Percentiles rank a stretch among this genome's conserved stretches.
Conservation (phyloP, 2,329 filamentous ascomycete species). For the Colletotrichum coccodes region DNA sequence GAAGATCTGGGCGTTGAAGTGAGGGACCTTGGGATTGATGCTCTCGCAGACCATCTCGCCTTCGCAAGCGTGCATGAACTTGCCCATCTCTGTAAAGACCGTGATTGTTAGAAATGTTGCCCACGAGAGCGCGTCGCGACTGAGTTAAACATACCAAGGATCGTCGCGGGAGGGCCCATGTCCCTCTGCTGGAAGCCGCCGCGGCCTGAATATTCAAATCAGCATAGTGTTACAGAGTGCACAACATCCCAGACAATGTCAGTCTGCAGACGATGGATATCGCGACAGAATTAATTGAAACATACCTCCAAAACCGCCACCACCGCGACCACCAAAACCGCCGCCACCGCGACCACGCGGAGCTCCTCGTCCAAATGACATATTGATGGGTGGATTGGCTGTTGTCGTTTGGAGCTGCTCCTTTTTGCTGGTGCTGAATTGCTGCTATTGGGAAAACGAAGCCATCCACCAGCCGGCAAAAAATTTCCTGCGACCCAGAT, state of each 20-base stretch:
- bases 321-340: constrained; percentile 34
- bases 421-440: constrained; percentile 12
- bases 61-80: constrained; percentile 93
- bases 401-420: constrained; percentile 29
- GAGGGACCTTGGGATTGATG: constrained; percentile 93
- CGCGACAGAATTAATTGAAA: background rate
- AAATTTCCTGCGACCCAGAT: constrained; percentile 33
- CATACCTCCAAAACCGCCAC: constrained; percentile 22
- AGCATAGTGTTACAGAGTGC: background rate
- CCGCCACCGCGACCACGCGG: constrained; percentile 34
- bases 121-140: background rate
- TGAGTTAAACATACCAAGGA: constrained; percentile 28
- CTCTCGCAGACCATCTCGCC: constrained; percentile 98
- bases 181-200: constrained; percentile 34
- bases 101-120: background rate
- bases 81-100: constrained; percentile 79
- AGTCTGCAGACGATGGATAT: background rate
- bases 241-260: background rate
- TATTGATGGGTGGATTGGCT: constrained; percentile 24
- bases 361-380: constrained; percentile 36
- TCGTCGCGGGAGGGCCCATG: constrained; percentile 33
- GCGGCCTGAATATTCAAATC: constrained; percentile 26
- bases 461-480: constrained; percentile 18
- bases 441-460: constrained; percentile 19
- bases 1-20: constrained; percentile 99